Percentiles rank a stretch among this genome's conserved stretches.
These are phyloP conservation scores for Alternaria infectoria DNA, from an alignment of 2,329 filamentous ascomycete genomes.

Conservation along the genomic window DNA sequence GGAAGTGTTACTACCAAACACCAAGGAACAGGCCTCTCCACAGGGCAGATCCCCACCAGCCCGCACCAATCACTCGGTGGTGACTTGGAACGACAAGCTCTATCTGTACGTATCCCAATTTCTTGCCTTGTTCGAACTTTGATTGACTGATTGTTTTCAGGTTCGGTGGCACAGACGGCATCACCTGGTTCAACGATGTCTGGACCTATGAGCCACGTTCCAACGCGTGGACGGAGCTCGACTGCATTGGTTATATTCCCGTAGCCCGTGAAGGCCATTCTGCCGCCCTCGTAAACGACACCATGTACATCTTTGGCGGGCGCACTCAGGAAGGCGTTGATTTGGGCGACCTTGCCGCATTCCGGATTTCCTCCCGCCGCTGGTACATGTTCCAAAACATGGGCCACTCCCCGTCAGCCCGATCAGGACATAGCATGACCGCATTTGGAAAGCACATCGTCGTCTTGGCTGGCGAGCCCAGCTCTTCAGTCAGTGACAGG, in stretches of 20 bases:
- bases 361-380: conserved; percentile 78
- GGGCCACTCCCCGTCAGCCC: conserved; percentile 90
- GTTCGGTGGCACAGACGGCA: conserved; percentile 96
- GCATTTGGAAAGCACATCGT: conserved; percentile 91
- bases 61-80: conserved; percentile 90
- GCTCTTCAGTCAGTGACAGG: conserved; percentile 79
- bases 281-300: conserved; percentile 90
- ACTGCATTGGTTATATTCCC: conserved; percentile 98
- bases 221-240: conserved; percentile 85
- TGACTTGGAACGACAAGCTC: conserved; percentile 91
- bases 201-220: conserved; percentile 89
- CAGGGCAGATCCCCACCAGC: conserved; percentile 68
- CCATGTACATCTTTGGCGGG: conserved; percentile 99
- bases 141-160: conserved; percentile 52
- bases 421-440: conserved; percentile 98
- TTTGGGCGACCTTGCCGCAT: conserved; percentile 89
- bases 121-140: conserved; percentile 57
- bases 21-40: conserved; percentile 60
- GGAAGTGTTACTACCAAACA: conserved; percentile 87
- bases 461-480: conserved; percentile 92
- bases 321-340: conserved; percentile 92
- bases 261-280: conserved; percentile 93
- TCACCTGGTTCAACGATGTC: conserved; percentile 98
- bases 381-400: conserved; percentile 99
- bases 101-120: conserved; percentile 66